Percentiles rank a stretch among this genome's conserved stretches.
phyloP scores from a whole-genome alignment of 1,139 yeast species.

The Pichiaceae sp. region DNA sequence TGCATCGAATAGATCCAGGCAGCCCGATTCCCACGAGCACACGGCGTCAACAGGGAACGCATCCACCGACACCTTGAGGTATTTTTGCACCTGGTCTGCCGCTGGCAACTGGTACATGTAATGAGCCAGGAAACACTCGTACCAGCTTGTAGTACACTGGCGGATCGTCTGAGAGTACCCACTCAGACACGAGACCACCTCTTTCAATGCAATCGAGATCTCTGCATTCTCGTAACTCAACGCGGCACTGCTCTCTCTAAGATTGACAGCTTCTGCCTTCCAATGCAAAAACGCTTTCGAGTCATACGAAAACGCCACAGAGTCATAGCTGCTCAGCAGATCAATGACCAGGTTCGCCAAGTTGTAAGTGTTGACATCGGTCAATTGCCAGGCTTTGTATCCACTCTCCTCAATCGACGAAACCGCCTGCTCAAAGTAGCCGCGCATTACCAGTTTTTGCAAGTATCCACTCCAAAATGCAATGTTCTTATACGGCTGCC shows the following conservation, averaged over 20 bases:
- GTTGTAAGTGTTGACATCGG: constrained; percentile 28
- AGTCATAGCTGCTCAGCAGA: constrained; percentile 33
- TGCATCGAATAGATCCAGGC: constrained; percentile 51
- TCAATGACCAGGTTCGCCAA: constrained; percentile 38
- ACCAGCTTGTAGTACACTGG: constrained; percentile 52
- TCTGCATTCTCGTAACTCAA: constrained; percentile 18
- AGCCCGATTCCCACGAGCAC: constrained; percentile 49
- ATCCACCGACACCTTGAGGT: constrained; percentile 23
- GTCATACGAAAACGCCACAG: constrained; percentile 28
- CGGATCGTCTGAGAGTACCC: constrained; percentile 50
- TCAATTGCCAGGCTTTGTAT: constrained; percentile 29
- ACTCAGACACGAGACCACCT: constrained; percentile 36
- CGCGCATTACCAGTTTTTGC: constrained; percentile 52
- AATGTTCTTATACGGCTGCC: constrained; percentile 35
- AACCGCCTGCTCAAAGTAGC: constrained; percentile 49
- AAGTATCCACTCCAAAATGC: constrained; percentile 58
- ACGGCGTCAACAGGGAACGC: constrained; percentile 19
- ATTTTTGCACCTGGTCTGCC: constrained; percentile 33
- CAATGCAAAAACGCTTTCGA: constrained; percentile 39
- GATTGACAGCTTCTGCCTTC: constrained; percentile 43
- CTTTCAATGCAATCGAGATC: constrained; percentile 35
- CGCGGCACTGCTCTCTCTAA: constrained; percentile 33
- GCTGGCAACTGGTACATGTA: constrained; percentile 57
- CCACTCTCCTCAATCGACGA: constrained; percentile 36
- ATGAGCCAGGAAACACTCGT: constrained; percentile 58